A percentile compares a stretch with the other conserved stretches of the same genome.
These are phyloP conservation scores for Lactifluus subvellereus DNA, from an alignment of 768 basidiomycete species.

Conservation along the genomic window DNA sequence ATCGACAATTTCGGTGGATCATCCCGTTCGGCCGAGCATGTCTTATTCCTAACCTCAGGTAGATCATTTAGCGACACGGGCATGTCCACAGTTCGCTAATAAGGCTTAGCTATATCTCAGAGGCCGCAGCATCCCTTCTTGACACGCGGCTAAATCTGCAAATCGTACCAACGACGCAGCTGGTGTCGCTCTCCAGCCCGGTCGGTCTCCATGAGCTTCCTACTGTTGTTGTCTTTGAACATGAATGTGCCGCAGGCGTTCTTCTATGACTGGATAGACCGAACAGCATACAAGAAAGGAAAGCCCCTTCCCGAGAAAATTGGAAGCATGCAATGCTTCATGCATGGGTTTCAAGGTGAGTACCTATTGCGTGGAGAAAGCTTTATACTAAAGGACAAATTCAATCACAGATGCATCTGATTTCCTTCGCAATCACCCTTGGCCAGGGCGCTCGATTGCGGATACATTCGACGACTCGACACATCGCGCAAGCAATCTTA, in stretches of 20 bases:
- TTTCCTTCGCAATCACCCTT: conserved; percentile 79
- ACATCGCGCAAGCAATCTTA: conserved; percentile 62
- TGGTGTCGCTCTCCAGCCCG: conserved; percentile 76
- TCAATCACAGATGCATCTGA: conserved; percentile 66
- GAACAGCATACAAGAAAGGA: conserved; percentile 75
- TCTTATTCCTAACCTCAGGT: conserved; percentile 86
- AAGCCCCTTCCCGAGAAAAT: conserved; percentile 83
- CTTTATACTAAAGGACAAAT: neutral
- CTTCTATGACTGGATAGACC: conserved; percentile 89
- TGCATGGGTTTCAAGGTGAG: conserved; percentile 74
- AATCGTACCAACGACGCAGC: conserved; percentile 82
- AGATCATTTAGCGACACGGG: neutral
- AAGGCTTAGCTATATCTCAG: conserved; percentile 67
- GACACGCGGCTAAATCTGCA: conserved; percentile 67
- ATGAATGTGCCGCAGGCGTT: conserved; percentile 51
- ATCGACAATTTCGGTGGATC: conserved; percentile 83
- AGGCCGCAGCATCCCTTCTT: conserved; percentile 82
- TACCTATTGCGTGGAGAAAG: neutral
- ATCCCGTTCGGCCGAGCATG: conserved; percentile 88
- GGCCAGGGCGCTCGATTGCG: conserved; percentile 77
- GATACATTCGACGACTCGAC: conserved; percentile 84
- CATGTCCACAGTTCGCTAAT: neutral
- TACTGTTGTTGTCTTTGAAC: neutral
- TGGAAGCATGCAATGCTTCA: conserved; percentile 85
- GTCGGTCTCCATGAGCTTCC: conserved; percentile 27